Conservation (phyloP, 768 basidiomycete genomes). For the Naganishia antarctica region DNA sequence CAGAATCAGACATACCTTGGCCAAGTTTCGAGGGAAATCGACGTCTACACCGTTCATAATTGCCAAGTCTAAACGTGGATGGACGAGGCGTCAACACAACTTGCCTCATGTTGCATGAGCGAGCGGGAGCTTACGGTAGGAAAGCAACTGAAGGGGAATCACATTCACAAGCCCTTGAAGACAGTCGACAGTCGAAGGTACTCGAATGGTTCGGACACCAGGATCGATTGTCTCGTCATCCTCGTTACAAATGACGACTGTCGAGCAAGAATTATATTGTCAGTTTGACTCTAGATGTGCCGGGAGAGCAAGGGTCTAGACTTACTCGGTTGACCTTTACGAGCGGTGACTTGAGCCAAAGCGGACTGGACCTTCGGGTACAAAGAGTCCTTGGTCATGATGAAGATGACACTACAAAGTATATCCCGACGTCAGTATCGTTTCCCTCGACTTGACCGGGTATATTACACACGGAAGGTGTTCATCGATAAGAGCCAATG, state of each 20-base stretch:
- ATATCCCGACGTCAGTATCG: no score
- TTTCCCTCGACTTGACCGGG: background rate
- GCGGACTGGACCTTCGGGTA: conserved; percentile 98
- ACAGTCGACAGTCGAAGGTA: conserved; percentile 89
- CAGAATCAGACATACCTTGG: conserved; percentile 36
- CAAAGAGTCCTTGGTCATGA: conserved; percentile 97
- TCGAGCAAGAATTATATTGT: conserved; percentile 38
- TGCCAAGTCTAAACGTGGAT: conserved; percentile 59
- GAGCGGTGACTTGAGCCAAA: conserved; percentile 91
- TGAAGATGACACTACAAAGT: conserved; percentile 84
- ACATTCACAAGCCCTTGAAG: conserved; percentile 94
- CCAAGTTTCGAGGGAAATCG: conserved; percentile 94
- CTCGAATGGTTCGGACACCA: conserved; percentile 77
- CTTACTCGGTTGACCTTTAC: conserved; percentile 69
- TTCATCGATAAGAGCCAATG: conserved; percentile 94
- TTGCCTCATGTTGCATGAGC: background rate
- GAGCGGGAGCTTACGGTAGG: conserved; percentile 58
- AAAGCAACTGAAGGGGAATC: conserved; percentile 89
- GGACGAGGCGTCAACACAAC: background rate
- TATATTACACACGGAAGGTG: conserved; percentile 66
- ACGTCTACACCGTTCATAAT: conserved; percentile 95
- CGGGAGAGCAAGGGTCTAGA: background rate
- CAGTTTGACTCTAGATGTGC: background rate
- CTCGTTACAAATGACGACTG: conserved; percentile 92
- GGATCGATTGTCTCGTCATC: conserved; percentile 70